Base-by-base conservation (phyloP, 2,329 filamentous ascomycete genomes). In the Neurospora crassa region DNA sequence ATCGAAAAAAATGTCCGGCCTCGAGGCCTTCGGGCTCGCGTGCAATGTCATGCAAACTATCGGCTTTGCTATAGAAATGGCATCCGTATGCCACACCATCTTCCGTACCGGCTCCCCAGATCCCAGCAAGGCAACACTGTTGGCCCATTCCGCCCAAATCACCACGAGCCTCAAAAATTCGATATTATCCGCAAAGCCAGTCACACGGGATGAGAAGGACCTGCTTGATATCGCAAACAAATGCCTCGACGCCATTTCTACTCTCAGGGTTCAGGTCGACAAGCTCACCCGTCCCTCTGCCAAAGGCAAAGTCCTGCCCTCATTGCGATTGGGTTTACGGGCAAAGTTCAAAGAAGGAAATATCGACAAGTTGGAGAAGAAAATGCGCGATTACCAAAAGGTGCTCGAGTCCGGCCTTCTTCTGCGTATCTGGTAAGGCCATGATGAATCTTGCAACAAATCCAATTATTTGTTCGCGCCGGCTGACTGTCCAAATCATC, bases 31-130 rank as follows among this genome's bases (percentile, higher is more conserved):
- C 42, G 68, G 71, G 53, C 67, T 73, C 40, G 72, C 72, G 14
- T 73, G 72, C 72, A 73, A 73, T 70, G 71, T 71, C 67, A 70
- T 73, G 71, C 69, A 72, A 42, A 29, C 67, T 2, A 72, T 73
- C 11, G 8, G n/a, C 1, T 73, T 72, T 34, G 63, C 71, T 16
- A 24, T 40, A 14, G 67, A 72, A 5, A 43, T 67, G 8, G 68
- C 40, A 4, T 16, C 59, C 6, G 10, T 16, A 3, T 71, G 67
- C 20, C 71, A 53, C 10, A 42, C 37, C 8, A 59, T 71, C n/a
- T 72, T 72, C 34, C 10, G 34, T 2, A 70, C 70, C 6, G 72
- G 72, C 34, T 67, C 67, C 40, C 24, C 68, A 20, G 69, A 73
- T 12, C 69, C 68, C 29, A 40, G 2, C 8, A 43, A 63, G 14